phyloP scores from a whole-genome alignment of 257 asterid genomes.

The Jacaranda mimosifolia region DNA sequence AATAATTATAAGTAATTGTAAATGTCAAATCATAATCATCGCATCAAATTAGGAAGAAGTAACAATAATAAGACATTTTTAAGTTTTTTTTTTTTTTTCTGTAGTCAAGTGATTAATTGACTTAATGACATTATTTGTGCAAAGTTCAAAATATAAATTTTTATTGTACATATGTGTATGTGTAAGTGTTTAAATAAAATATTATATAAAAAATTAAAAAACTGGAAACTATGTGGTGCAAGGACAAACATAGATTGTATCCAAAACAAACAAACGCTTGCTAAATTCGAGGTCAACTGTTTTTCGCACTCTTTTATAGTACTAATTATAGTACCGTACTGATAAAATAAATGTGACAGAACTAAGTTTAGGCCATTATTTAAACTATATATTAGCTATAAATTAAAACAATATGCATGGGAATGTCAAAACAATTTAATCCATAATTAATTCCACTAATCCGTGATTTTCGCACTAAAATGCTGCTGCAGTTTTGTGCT shows the following conservation, averaged over 20 bases:
- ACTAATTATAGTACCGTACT: not conserved
- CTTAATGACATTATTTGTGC: too few species aligned
- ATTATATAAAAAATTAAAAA: not conserved
- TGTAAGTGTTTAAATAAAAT: too few species aligned
- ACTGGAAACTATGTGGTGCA: not conserved
- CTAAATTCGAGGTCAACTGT: constrained; percentile 26
- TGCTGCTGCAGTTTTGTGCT: not conserved
- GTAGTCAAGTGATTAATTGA: too few species aligned
- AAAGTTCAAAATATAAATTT: too few species aligned
- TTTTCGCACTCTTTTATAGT: not conserved
- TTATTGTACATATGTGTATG: too few species aligned
- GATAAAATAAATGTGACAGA: constrained; percentile 18
- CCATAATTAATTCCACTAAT: constrained; percentile 31
- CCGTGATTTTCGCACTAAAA: constrained; percentile 46
- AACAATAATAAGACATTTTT: not conserved
- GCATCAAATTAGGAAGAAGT: too few species aligned
- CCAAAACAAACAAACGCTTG: not conserved
- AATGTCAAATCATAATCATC: too few species aligned
- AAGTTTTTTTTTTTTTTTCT: not conserved
- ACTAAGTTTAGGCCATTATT: not conserved
- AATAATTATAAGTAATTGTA: too few species aligned
- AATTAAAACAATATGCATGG: constrained; percentile 10
- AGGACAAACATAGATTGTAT: not conserved
- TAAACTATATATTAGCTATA: too few species aligned
- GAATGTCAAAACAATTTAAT: constrained; percentile 41